A percentile compares a stretch with the other conserved stretches of the same genome.
Evolutionary conservation across 768 basidiomycete genomes (phyloP).

Genomic region (Macrolepiota dolichaula): DNA sequence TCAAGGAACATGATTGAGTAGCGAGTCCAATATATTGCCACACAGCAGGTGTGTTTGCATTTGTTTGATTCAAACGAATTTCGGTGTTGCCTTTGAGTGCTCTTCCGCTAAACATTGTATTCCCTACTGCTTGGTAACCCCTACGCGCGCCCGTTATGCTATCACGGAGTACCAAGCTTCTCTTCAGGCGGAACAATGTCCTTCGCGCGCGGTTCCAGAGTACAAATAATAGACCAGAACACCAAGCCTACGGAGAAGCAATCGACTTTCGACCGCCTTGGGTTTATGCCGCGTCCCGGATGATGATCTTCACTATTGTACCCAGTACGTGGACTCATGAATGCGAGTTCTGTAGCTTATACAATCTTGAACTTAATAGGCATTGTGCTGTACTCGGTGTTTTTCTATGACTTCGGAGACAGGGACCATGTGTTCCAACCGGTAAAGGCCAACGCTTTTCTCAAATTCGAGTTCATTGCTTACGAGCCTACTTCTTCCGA

Average conservation of each 20-base stretch:
- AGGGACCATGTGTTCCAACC: conserved; percentile 68
- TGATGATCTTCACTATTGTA: conserved; percentile 52
- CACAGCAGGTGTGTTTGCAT: too few relatives aligned
- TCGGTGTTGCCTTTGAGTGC: background rate
- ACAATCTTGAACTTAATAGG: conserved; percentile 29
- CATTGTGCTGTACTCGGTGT: conserved; percentile 51
- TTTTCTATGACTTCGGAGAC: conserved; percentile 68
- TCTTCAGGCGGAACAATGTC: background rate
- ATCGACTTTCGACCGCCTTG: conserved; percentile 58
- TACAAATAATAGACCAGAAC: background rate
- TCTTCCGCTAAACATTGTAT: background rate
- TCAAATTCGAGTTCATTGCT: background rate
- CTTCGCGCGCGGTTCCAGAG: background rate
- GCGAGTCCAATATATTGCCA: too few relatives aligned
- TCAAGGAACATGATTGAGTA: too few relatives aligned
- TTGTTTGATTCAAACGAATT: too few relatives aligned
- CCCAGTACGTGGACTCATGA: conserved; percentile 39
- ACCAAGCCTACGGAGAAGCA: conserved; percentile 14
- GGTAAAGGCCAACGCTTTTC: conserved; percentile 33
- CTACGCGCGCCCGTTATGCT: background rate
- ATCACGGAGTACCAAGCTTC: background rate
- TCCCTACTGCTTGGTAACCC: background rate
- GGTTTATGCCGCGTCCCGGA: conserved; percentile 50
- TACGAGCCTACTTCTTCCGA: background rate
- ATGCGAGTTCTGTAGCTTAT: background rate